Evolutionary conservation across 805 yeast species (phyloP), one percentile per base, ranked within the genome.

Genomic region (Pichia thaimueangensis): DNA sequence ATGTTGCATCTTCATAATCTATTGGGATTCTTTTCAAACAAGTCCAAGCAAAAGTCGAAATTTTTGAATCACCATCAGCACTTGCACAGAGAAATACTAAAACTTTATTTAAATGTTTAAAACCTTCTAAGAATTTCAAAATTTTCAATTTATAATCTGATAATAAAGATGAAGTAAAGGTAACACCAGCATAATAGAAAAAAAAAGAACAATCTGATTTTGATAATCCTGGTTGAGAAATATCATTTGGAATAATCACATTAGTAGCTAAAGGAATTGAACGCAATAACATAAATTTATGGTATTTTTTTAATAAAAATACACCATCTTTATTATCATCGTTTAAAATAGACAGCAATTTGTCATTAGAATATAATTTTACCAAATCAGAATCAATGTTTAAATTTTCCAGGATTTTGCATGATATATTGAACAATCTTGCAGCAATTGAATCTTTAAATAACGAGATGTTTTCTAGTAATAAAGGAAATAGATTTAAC

Each of bases 111-210:
- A 64, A 52, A 36, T 71, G 67, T 0, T 73, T 74, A 6, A 38
- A 11, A 45, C 63, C 49, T 41, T 74, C 62, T 46, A 66, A 38
- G 56, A 82, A 61, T 51, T 69, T 51, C 47, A 74, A 37, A 1
- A 75, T 63, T 10, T 70, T 65, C 6, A 43, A 47, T 46, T 73
- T 78, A 37, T 64, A 68, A 6, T 44, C 51, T 1, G 62, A 48
- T 32, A 86, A 58, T 16, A 73, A 76, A 0, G 68, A 69, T 6
- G 66, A 63, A 41, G 74, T 74, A 53, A 74, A 79, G 0, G 73
- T 59, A 0, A 79, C 74, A 22, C 89, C 91, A 3, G 91, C 86
- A 48, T 75, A 75, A 41, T 69, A 71, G 0, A 86, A 81, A 51
- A 86, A 76, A 51, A 81, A 86, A 1, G 74, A 57, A 16, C 74